Base-by-base conservation (phyloP, 257 asterid species). In the Paraleonurus japonicus region DNA sequence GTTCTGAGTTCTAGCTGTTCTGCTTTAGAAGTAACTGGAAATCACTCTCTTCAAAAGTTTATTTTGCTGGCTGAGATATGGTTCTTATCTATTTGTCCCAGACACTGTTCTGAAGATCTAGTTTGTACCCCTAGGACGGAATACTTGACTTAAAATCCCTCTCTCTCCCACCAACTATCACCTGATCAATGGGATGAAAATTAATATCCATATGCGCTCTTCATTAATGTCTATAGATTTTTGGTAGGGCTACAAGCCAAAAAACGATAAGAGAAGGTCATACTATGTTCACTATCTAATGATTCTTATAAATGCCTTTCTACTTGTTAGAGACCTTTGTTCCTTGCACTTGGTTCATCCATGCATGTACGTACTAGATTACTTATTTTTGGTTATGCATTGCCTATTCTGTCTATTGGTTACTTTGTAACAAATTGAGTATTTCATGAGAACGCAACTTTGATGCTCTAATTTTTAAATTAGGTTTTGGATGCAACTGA, bases 401-500 rank as follows among this genome's bases (percentile, higher is more conserved):
- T 22, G 35, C 9, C 60, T 37, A 12, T 61, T 75, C 17, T 7
- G 10, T 57, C 19, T 16, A 20, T 50, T 3, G 19, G 24, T 4
- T 60, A 24, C 69, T 53, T 26, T 10, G 60, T 12, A 30, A 24
- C 43, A 50, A 4, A 48, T 24, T 27, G 5, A 16, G 12, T 26
- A 13, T 47, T 76, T 37, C 16, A 11, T 65, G 47, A 45, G 67
- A 28, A 54, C 72, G 30, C 61, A 61, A 35, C 51, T 53, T 23
- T 77, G 60, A 78, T 65, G 43, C 76, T 73, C 67, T 78, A 51
- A 69, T 8, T 15, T 15, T 73, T 66, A 58, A 65, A 17, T 59
- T 76, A 95, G 99, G 99, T 88, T 75, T 69, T 95, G 88, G 99
- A 95, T 85, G 99, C 99, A 41, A 95, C 99, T 12, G 96, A 95